Evolutionary conservation across 768 basidiomycete species (phyloP), one percentile per base, ranked within the genome.

Genomic region (Tylopilus balloui): DNA sequence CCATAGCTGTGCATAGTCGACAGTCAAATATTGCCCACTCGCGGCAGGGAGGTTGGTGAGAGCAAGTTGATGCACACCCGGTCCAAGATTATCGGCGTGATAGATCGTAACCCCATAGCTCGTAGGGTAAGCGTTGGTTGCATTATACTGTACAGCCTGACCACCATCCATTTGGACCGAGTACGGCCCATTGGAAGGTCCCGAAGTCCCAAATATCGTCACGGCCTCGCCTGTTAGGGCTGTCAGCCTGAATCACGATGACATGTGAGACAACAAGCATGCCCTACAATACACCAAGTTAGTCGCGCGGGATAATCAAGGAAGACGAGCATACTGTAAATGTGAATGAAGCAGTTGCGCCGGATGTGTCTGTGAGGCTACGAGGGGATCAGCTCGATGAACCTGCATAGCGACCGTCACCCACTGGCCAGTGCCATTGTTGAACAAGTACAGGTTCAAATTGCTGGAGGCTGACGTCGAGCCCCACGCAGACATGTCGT

Each of bases 141-240:
- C 56, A 20, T 61, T 58, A 42, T 63, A 64, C 3, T 20, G 49
- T 7, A 35, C 38, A 2, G 53, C 25, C 4, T 53, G 23, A 4
- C 57, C 68, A 17, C 64, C 63, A 38, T 74, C 71, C 38, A 75
- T 24, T 48, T 69, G 62, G 19, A 70, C 68, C 0, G 59, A 55
- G 48, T 73, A 76, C 4, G 62, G 59, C 19, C 70, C 62, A 27
- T 64, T 65, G 4, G 53, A 47, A 17, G 72, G 69, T 17, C 71
- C 66, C 1, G 72, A 65, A 10, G 76, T 65, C 15, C 77, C 74
- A 43, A 72, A 78, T 8, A 78, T 42, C 1, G 71, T 72, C n/a
- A 79, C 68, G 12, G 69, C 73, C 50, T 73, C 72, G 36, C 75
- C 78, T 73, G 34, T 21, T 20, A 24, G 14, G n/a, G 15, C 10